These are phyloP conservation scores for Alliaria petiolata DNA, from an alignment of 345 rosid species.

Conservation along the genomic window DNA sequence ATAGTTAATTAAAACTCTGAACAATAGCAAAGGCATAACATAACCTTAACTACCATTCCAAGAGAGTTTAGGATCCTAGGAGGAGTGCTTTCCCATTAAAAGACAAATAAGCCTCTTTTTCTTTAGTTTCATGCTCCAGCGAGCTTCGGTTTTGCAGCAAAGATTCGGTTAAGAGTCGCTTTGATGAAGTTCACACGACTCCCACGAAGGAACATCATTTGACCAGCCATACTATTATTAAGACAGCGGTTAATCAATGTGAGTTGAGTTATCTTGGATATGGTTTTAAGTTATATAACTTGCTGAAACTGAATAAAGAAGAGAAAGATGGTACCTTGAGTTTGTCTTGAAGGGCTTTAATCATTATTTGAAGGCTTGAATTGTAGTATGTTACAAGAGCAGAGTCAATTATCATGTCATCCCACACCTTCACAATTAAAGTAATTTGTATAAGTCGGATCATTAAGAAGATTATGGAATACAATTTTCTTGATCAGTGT, in stretches of 20 bases:
- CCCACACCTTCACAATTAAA: conserved; percentile 70
- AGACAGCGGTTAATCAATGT: background rate
- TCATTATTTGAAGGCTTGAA: conserved; percentile 61
- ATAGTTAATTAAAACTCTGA: background rate
- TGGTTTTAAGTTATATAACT: background rate
- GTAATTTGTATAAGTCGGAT: no score
- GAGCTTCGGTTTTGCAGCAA: conserved; percentile 40
- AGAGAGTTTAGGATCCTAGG: background rate
- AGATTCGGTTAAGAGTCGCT: conserved; percentile 69
- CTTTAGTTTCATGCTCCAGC: conserved; percentile 36
- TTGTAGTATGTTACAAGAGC: conserved; percentile 68
- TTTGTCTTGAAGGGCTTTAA: conserved; percentile 58
- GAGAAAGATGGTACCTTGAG: conserved; percentile 51
- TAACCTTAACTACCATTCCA: background rate
- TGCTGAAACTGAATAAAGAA: background rate
- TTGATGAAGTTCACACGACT: conserved; percentile 42
- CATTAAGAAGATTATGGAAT: background rate
- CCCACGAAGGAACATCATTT: conserved; percentile 54
- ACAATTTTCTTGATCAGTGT: background rate
- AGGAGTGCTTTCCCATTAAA: background rate
- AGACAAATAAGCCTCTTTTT: background rate
- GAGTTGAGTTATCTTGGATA: conserved; percentile 1
- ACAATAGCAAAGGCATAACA: background rate
- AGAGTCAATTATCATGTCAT: conserved; percentile 73
- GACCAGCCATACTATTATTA: conserved; percentile 55